phyloP scores from a whole-genome alignment of 2,329 filamentous ascomycete genomes.

The Pseudogymnoascus sp. region DNA sequence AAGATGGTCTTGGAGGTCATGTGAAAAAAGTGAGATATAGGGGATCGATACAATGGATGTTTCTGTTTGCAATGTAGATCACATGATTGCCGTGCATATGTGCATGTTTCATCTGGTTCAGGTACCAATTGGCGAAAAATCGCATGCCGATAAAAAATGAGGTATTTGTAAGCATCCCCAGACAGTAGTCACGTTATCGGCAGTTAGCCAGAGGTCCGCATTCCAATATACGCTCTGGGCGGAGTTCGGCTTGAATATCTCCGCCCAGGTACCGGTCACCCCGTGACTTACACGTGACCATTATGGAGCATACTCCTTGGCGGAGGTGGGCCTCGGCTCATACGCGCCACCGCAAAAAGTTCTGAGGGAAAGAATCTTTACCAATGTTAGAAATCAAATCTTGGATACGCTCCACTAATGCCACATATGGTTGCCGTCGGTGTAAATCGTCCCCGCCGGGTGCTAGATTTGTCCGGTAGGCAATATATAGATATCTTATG shows the following conservation, averaged over 20 bases:
- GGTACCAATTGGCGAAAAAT: neutral
- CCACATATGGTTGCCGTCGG: neutral
- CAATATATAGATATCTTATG: neutral
- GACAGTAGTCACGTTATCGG: neutral
- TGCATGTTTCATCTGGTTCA: neutral
- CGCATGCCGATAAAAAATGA: neutral
- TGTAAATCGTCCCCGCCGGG: neutral
- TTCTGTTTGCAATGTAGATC: neutral
- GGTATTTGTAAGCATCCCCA: neutral
- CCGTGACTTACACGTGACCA: neutral
- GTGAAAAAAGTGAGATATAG: neutral
- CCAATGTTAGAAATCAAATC: neutral
- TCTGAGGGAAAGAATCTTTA: neutral
- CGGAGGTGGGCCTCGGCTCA: neutral
- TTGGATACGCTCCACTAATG: slow-evolving; percentile 2
- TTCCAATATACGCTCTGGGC: neutral
- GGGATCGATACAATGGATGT: neutral
- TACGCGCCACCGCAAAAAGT: neutral
- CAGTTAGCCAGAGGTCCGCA: neutral
- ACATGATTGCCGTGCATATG: neutral
- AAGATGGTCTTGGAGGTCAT: neutral
- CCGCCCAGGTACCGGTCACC: neutral
- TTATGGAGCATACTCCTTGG: neutral
- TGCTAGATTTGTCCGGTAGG: neutral
- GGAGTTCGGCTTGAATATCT: neutral